Percentiles rank a stretch among this genome's conserved stretches.
These are phyloP conservation scores for Botrytis pseudocinerea DNA, from an alignment of 2,329 filamentous ascomycete genomes.

Conservation along the genomic window DNA sequence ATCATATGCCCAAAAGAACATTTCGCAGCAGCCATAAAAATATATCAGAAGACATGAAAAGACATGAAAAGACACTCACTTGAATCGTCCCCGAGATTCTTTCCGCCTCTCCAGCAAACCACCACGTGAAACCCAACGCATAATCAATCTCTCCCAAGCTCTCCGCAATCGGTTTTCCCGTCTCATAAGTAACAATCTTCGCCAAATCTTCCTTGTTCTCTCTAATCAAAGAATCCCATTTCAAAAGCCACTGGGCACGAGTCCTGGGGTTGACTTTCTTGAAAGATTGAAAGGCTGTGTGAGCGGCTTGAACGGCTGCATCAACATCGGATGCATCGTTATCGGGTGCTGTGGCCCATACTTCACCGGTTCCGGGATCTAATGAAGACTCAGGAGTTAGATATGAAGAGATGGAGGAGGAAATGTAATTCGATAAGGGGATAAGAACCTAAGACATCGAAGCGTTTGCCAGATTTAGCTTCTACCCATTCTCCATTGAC, in stretches of 20 bases:
- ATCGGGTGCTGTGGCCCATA: constrained; percentile 47
- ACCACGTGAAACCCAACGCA: constrained; percentile 54
- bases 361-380: constrained; percentile 50
- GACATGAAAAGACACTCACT: neutral
- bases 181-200: constrained; percentile 61
- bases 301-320: constrained; percentile 57
- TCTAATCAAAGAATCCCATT: constrained; percentile 65
- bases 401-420: neutral
- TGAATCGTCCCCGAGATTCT: constrained; percentile 61
- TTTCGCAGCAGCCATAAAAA: neutral
- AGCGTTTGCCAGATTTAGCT: constrained; percentile 56
- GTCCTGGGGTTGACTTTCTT: constrained; percentile 59
- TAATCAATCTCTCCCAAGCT: constrained; percentile 55
- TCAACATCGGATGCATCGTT: constrained; percentile 59
- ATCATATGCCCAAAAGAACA: neutral
- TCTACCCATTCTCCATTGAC: constrained; percentile 57
- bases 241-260: constrained; percentile 61
- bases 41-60: too few species aligned
- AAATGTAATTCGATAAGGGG: neutral
- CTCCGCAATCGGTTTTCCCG: constrained; percentile 54
- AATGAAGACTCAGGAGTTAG: constrained; percentile 8
- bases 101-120: constrained; percentile 61
- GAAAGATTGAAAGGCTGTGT: constrained; percentile 61
- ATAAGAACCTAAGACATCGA: constrained; percentile 53
- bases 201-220: constrained; percentile 63